phyloP scores from a whole-genome alignment of 352 stramenopile genomes.

The Globisporangium polare region DNA sequence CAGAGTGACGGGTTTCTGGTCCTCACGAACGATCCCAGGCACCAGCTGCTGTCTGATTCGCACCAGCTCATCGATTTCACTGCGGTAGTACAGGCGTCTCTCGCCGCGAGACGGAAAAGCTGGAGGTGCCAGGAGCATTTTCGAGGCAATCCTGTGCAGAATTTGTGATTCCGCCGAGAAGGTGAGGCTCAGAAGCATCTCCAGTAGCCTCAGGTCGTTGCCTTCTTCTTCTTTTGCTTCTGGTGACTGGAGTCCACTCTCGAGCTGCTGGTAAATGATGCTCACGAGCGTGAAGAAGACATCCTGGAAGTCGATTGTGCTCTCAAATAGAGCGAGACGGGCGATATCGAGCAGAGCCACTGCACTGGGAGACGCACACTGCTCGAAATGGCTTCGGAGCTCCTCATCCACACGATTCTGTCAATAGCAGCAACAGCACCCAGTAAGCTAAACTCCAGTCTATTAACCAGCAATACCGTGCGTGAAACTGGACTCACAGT shows the following conservation, averaged over 20 bases:
- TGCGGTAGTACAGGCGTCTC: constrained; percentile 15
- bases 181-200: constrained; percentile 23
- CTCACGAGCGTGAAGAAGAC: constrained; percentile 30
- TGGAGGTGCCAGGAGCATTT: constrained; percentile 24
- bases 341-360: constrained; percentile 7
- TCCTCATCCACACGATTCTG: constrained; percentile 7
- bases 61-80: constrained; percentile 5
- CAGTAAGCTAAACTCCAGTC: background rate
- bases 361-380: background rate
- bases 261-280: constrained; percentile 31
- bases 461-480: background rate
- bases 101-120: constrained; percentile 17
- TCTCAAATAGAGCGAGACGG: constrained; percentile 7
- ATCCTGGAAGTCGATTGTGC: constrained; percentile 8
- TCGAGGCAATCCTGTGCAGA: constrained; percentile 16
- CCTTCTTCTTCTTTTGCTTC: background rate
- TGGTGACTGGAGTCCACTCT: background rate
- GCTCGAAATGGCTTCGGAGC: constrained; percentile 3
- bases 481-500: background rate
- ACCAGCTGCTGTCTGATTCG: background rate
- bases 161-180: constrained; percentile 18
- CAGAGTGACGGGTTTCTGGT: background rate
- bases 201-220: constrained; percentile 15
- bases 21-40: background rate
- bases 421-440: background rate